Percentiles rank a stretch among this genome's conserved stretches.
Conservation (phyloP, 2,329 filamentous ascomycete species). For the Cadophora gregata region DNA sequence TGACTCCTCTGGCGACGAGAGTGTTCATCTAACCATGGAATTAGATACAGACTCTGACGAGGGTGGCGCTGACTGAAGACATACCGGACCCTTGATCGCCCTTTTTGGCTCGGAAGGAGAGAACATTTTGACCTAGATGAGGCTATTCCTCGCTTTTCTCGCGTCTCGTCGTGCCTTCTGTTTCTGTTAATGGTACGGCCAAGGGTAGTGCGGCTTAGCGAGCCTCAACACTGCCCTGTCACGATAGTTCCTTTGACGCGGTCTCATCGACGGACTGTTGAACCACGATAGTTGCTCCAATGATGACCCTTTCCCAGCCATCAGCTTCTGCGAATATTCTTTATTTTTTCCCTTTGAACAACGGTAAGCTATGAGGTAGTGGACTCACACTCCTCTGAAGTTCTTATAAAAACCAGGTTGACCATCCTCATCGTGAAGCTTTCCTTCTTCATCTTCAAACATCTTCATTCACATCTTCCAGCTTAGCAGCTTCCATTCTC, state of each 20-base stretch:
- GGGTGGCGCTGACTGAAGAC: conserved; percentile 22
- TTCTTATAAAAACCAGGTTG: not conserved
- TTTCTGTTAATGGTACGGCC: not conserved
- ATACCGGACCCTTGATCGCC: not conserved
- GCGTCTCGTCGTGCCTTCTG: not conserved
- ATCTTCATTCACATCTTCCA: not conserved
- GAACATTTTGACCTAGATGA: not conserved
- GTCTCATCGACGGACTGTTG: not conserved
- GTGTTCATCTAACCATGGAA: conserved; percentile 50
- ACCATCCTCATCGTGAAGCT: too few relatives aligned
- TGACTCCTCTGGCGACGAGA: conserved; percentile 53
- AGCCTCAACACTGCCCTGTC: not conserved
- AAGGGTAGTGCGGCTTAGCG: not conserved
- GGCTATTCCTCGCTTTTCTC: not conserved
- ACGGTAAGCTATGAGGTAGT: conserved; percentile 2
- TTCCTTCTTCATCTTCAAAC: not conserved
- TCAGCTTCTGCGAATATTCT: too few relatives aligned
- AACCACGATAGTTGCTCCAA: conserved; percentile 1
- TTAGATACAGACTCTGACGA: conserved; percentile 40
- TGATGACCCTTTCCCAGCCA: not conserved
- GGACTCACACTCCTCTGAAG: too few relatives aligned
- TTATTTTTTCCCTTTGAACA: not conserved
- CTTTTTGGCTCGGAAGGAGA: not conserved
- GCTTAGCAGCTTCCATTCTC: not conserved
- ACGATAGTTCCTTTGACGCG: not conserved